Evolutionary conservation across 176 grass and related monocot genomes (phyloP), one percentile per base, ranked within the genome.

Genomic region (Triticum monococcum): DNA sequence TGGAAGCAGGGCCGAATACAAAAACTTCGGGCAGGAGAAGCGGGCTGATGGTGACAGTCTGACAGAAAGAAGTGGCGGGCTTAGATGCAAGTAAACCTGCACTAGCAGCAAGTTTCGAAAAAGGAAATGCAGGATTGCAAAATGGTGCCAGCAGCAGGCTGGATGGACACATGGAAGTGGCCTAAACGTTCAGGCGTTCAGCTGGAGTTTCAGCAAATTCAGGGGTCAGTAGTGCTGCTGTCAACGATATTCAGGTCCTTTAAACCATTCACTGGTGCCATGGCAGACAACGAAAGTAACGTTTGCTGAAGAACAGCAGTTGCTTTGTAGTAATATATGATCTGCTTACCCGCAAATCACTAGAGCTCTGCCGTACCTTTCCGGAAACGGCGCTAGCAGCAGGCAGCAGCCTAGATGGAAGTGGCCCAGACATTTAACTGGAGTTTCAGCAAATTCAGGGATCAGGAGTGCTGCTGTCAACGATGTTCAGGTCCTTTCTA

Each of bases 391-490:
- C 13, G 6, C 16, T 37, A 23, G 61, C 48, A 16, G 46, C 46
- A 54, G 48, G 1, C 13, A 30, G 28, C 28, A 30, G 28, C 28
- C 28, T 8, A 5, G 52, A 20, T 56, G 59, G 1, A 66, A 48
- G 2, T 0, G 7, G 12, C 2, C 3, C 12, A 46, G 5, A 74
- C 23, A 7, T 43, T 12, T n/a, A 5, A 9, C 6, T 56, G n/a
- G 72, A 40, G 20, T 83, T 85, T 43, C 66, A 74, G 84, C 65
- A 66, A 41, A 43, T 43, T 72, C 17, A 12, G 73, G 52, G 48
- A 25, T 11, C 41, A 24, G 4, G 52, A 24, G 18, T 2, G 18
- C n/a, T 30, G 12, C 40, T 17, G n/a, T 46, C 37, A 70, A 71
- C 22, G 8, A 52, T 40, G 18, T 41, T 54, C 37, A 31, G 37